Base-by-base conservation (phyloP, 2,329 filamentous ascomycete species). In the Penicillium italicum region DNA sequence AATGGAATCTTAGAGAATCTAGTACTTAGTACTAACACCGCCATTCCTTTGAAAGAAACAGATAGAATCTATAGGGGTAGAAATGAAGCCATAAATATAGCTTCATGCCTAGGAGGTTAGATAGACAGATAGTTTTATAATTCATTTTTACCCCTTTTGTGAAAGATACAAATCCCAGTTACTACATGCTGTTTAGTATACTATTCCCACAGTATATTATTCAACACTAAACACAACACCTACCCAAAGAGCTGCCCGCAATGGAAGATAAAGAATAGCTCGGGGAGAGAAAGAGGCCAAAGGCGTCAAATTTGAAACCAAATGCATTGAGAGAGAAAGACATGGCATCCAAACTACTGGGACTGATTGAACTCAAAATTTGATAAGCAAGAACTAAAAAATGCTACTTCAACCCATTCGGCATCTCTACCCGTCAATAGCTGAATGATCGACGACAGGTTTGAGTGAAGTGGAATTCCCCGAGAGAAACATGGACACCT, bases 331-430 rank as follows among this genome's bases (percentile, higher is more conserved):
- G 24, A 14, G 20, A n/a, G 24, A 50, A 50, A 24, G 26, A 33
- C 37, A n/a, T 26, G 40, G 18, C 26, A 50, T 9, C 47, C 28
- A 51, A 14, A 24, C 52, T 44, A 55, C 41, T n/a, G 22, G 40
- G 12, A 34, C 20, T 51, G 28, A 51, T 51, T 38, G 34, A 55
- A 55, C 53, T 45, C 31, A 38, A 43, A 38, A 26, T 38, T 37
- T 28, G 38, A 55, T 55, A 45, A 47, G 26, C 31, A 14, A 24
- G 9, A 6, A 38, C 24, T n/a, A 4, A 34, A 44, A 11, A 55
- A 41, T 48, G 36, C 12, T 16, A 33, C 11, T 16, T 49, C 7
- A 45, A 18, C 22, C 14, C n/a, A 41, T 30, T 36, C 7, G 28
- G 20, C 11, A 11, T 22, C 7, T 41, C 33, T 18, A 11, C 33